phyloP scores from a whole-genome alignment of 148 eudicot genomes.

The Diospyros lotus region DNA sequence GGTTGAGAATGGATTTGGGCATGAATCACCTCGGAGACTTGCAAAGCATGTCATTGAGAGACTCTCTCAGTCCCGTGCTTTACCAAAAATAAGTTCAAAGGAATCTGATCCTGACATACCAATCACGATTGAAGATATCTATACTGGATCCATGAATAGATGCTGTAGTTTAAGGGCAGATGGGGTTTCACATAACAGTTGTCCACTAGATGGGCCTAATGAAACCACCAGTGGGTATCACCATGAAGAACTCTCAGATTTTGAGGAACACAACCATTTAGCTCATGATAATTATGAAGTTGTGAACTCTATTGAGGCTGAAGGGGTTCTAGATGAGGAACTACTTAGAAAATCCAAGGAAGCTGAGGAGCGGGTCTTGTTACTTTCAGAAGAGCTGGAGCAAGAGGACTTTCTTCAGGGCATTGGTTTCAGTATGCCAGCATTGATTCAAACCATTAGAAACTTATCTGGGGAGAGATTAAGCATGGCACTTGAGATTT shows the following conservation, averaged over 20 bases:
- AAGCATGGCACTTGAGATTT: slow-evolving; percentile 57
- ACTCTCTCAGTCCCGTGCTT: slow-evolving; percentile 54
- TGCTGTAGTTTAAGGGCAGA: slow-evolving; percentile 24
- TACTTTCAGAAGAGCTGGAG: slow-evolving; percentile 61
- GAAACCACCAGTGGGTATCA: slow-evolving; percentile 23
- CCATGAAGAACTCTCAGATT: slow-evolving; percentile 22
- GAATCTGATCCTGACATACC: slow-evolving; percentile 57
- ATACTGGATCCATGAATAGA: slow-evolving; percentile 35
- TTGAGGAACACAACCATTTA: slow-evolving; percentile 16
- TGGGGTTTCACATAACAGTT: slow-evolving; percentile 17
- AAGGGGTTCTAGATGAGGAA: slow-evolving; percentile 44
- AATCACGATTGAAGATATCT: slow-evolving; percentile 77
- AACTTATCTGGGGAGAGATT: slow-evolving; percentile 55
- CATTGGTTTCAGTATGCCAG: slow-evolving; percentile 39
- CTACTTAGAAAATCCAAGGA: slow-evolving; percentile 57
- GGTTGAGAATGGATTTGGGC: slow-evolving; percentile 46
- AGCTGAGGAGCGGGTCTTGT: slow-evolving; percentile 51
- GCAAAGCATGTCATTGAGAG: slow-evolving; percentile 86
- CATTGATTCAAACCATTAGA: slow-evolving; percentile 54
- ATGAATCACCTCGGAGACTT: slow-evolving; percentile 64
- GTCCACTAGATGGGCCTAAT: slow-evolving; percentile 10
- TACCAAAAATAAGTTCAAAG: slow-evolving; percentile 32
- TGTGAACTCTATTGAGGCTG: slow-evolving; percentile 10
- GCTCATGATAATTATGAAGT: slow-evolving; percentile 14
- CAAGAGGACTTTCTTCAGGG: slow-evolving; percentile 44